Evolutionary conservation across 352 stramenopile species (phyloP).

Genomic region (Peronospora destructor): DNA sequence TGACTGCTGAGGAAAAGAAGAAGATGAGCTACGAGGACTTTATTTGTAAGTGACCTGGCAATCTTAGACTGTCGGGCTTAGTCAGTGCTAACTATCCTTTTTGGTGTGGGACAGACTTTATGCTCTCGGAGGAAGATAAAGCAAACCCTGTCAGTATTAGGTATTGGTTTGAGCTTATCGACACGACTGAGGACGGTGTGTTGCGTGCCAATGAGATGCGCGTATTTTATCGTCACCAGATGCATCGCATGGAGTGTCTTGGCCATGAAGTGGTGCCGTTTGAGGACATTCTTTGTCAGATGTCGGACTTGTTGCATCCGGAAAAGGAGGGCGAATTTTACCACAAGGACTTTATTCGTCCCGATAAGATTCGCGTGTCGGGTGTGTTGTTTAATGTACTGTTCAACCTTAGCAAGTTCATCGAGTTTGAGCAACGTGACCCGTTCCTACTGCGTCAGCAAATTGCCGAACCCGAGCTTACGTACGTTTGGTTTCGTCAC

Average conservation of each 20-base stretch:
- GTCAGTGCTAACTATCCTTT: constrained; percentile 2
- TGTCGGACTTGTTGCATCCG: constrained; percentile 87
- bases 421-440: constrained; percentile 97
- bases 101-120: constrained; percentile 83
- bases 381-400: constrained; percentile 98
- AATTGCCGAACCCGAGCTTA: constrained; percentile 81
- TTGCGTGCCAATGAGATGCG: constrained; percentile 95
- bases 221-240: constrained; percentile 90
- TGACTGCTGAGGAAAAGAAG: constrained; percentile 78
- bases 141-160: constrained; percentile 91
- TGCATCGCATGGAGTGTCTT: constrained; percentile 96
- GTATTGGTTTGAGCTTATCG: constrained; percentile 98
- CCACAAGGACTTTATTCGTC: constrained; percentile 70
- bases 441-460: constrained; percentile 94
- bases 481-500: constrained; percentile 36
- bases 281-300: constrained; percentile 98
- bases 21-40: constrained; percentile 89
- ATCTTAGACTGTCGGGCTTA: background rate
- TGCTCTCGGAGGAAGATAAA: constrained; percentile 99
- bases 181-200: constrained; percentile 96
- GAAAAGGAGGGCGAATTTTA: constrained; percentile 73
- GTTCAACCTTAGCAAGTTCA: constrained; percentile 99
- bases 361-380: constrained; percentile 86
- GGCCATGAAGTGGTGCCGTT: constrained; percentile 97
- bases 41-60: constrained; percentile 53